Conservation (phyloP, 129 eudicot species). For the Smallanthus sonchifolius region DNA sequence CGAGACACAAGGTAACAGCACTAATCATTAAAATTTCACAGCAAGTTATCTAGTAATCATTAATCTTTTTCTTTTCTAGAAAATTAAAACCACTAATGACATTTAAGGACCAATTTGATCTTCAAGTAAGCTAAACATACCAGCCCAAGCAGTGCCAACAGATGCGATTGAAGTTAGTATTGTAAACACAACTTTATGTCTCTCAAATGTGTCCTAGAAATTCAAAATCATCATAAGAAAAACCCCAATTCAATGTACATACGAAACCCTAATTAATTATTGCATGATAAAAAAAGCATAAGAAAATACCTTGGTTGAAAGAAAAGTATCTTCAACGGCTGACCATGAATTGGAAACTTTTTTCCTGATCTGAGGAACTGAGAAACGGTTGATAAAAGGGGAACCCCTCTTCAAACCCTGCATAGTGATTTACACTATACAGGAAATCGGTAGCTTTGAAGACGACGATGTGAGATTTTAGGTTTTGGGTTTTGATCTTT, state of each 20-base stretch:
- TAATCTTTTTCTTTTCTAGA: background rate
- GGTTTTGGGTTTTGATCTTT: background rate
- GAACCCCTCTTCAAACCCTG: constrained; percentile 60
- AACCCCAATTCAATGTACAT: background rate
- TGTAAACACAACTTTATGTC: constrained; percentile 90
- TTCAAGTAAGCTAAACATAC: constrained; percentile 28
- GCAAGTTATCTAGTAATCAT: too few species aligned
- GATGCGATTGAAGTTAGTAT: constrained; percentile 78
- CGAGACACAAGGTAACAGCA: background rate
- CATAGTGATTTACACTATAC: constrained; percentile 12
- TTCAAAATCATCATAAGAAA: background rate
- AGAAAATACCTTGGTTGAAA: constrained; percentile 64
- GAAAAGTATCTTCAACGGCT: constrained; percentile 78
- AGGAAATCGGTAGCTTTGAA: background rate
- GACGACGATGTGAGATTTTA: background rate
- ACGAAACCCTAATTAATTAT: constrained; percentile 20
- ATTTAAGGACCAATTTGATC: background rate
- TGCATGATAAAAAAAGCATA: background rate
- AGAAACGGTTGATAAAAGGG: constrained; percentile 24
- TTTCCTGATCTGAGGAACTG: constrained; percentile 51
- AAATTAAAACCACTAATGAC: background rate
- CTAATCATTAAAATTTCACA: too few species aligned
- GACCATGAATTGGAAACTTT: constrained; percentile 61
- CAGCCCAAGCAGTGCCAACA: constrained; percentile 82
- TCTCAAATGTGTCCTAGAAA: constrained; percentile 91